A percentile compares a stretch with the other conserved stretches of the same genome.
Evolutionary conservation across 1,284 basidiomycete genomes (phyloP).

Genomic region (Fomitiporia mediterranea): DNA sequence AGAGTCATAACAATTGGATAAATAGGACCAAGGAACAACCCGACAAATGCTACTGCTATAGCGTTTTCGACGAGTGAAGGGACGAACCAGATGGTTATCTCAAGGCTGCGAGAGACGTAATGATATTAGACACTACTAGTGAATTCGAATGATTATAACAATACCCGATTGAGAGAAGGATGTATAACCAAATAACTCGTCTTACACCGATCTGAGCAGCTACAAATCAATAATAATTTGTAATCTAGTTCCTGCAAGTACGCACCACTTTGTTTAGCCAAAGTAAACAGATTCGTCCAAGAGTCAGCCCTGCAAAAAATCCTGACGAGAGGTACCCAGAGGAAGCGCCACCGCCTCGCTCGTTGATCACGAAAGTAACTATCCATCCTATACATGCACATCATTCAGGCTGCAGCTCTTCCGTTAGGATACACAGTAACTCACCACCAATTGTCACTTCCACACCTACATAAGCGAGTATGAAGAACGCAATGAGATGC

Average conservation of each 20-base stretch:
- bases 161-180: slow-evolving; percentile 12
- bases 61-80: slow-evolving; percentile 56
- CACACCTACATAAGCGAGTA: slow-evolving; percentile 42
- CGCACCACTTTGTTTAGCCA: slow-evolving; percentile 13
- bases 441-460: slow-evolving; percentile 45
- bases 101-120: slow-evolving; percentile 37
- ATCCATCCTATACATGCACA: slow-evolving; percentile 26
- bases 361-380: slow-evolving; percentile 28
- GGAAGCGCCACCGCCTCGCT: slow-evolving; percentile 26
- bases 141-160: neutral
- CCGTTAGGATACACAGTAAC: slow-evolving; percentile 10
- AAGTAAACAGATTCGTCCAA: slow-evolving; percentile 6
- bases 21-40: slow-evolving; percentile 35
- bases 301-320: slow-evolving; percentile 24
- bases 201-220: slow-evolving; percentile 46
- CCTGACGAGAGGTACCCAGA: slow-evolving; percentile 27
- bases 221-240: neutral
- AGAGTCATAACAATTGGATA: slow-evolving; percentile 29
- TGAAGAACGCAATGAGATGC: slow-evolving; percentile 42
- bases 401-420: neutral
- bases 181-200: slow-evolving; percentile 29
- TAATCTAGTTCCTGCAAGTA: too few relatives aligned
- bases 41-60: slow-evolving; percentile 53
- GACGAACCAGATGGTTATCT: slow-evolving; percentile 61
- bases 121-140: neutral